Evolutionary conservation across 2,329 filamentous ascomycete genomes (phyloP).

Genomic region (Penicillium sp.): DNA sequence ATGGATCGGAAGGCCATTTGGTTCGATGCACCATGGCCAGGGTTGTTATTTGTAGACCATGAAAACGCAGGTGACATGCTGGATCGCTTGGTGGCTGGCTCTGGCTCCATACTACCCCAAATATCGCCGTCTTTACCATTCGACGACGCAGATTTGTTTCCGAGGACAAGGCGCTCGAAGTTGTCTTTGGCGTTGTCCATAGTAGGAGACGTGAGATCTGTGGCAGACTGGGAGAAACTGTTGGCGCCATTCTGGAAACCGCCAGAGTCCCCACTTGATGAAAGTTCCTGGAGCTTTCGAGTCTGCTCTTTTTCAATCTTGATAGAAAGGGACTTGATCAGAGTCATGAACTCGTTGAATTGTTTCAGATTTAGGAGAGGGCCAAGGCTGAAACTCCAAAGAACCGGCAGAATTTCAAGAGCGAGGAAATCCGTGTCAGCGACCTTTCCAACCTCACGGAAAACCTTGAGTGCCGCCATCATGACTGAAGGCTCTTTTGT

Average conservation of each 20-base stretch:
- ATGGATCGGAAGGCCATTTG: slow-evolving; percentile 49
- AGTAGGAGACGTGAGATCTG: slow-evolving; percentile 46
- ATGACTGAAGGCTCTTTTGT: slow-evolving; percentile 98
- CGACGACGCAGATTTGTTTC: slow-evolving; percentile 55
- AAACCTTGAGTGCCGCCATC: slow-evolving; percentile 85
- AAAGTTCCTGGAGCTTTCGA: slow-evolving; percentile 84
- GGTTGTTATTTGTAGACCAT: slow-evolving; percentile 44
- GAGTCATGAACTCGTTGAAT: slow-evolving; percentile 86
- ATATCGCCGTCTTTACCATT: slow-evolving; percentile 35
- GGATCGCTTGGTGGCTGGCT: slow-evolving; percentile 32
- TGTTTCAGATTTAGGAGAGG: slow-evolving; percentile 85
- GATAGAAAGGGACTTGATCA: slow-evolving; percentile 79
- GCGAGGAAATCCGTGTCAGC: slow-evolving; percentile 91
- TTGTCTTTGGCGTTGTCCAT: slow-evolving; percentile 67
- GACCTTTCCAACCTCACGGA: slow-evolving; percentile 78
- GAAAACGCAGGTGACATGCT: slow-evolving; percentile 44
- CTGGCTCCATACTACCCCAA: slow-evolving; percentile 39
- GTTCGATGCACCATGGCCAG: slow-evolving; percentile 16
- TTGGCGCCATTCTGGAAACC: slow-evolving; percentile 43
- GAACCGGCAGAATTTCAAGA: slow-evolving; percentile 82
- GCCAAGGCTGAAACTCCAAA: slow-evolving; percentile 91
- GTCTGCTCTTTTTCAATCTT: slow-evolving; percentile 88
- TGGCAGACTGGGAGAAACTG: slow-evolving; percentile 31
- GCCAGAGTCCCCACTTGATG: slow-evolving; percentile 59
- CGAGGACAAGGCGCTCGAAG: slow-evolving; percentile 89